Evolutionary conservation across 352 stramenopile genomes (phyloP).

Genomic region (Phytophthora kernoviae): DNA sequence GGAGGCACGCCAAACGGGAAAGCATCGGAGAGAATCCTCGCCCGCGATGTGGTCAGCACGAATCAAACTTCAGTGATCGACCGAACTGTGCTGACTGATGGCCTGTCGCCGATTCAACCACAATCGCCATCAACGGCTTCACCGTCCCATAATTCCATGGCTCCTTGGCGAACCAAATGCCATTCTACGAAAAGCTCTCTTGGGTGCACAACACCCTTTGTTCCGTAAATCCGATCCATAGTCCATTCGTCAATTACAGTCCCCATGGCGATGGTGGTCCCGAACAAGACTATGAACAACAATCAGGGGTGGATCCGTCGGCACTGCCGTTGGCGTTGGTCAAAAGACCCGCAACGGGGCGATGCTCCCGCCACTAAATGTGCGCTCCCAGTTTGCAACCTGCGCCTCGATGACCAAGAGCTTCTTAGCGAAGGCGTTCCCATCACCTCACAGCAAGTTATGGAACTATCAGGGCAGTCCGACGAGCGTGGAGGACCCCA

Average conservation of each 20-base stretch:
- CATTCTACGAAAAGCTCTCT: conserved; percentile 29
- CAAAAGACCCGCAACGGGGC: conserved; percentile 18
- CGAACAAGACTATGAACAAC: conserved; percentile 13
- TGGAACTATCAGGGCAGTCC: conserved; percentile 36
- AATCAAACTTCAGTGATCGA: conserved; percentile 1
- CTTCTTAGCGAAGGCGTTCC: conserved; percentile 43
- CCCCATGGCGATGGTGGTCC: conserved; percentile 11
- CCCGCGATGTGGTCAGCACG: conserved; percentile 1
- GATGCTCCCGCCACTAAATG: conserved; percentile 32
- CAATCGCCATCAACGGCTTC: not conserved
- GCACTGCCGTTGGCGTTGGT: conserved; percentile 31
- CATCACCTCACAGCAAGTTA: conserved; percentile 26
- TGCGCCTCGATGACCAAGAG: conserved; percentile 40
- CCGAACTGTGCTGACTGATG: not conserved
- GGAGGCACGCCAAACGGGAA: not conserved
- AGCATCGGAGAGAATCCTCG: not conserved
- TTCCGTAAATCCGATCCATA: conserved; percentile 13
- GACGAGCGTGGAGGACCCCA: conserved; percentile 31
- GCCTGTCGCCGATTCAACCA: not conserved
- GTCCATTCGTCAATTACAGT: not conserved
- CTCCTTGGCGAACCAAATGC: not conserved
- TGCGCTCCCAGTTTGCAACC: conserved; percentile 23
- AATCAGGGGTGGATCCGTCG: conserved; percentile 8
- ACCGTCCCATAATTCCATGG: not conserved
- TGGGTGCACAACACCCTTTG: not conserved